A percentile compares a stretch with the other conserved stretches of the same genome.
phyloP scores from a whole-genome alignment of 164 flowering plant species.

The Protea cynaroides region DNA sequence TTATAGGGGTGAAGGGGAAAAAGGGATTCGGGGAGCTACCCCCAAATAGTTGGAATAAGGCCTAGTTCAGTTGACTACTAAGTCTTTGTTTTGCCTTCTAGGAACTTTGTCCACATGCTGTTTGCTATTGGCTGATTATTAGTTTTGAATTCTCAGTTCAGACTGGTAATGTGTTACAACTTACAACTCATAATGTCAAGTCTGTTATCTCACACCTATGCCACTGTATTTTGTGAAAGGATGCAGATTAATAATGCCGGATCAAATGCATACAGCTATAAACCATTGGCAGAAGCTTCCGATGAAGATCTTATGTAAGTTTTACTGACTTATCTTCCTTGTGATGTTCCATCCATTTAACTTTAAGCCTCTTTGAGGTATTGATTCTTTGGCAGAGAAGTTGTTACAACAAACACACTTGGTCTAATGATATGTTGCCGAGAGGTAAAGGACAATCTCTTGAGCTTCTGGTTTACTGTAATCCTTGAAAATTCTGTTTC shows the following conservation, averaged over 20 bases:
- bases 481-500: not conserved
- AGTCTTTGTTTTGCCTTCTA: too few relatives aligned
- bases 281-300: constrained; percentile 80
- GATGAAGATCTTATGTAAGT: constrained; percentile 93
- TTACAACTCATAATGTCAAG: not conserved
- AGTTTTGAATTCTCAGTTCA: not conserved
- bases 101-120: not conserved
- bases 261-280: constrained; percentile 93
- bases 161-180: not conserved
- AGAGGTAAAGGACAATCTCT: constrained; percentile 54
- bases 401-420: constrained; percentile 88
- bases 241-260: constrained; percentile 98
- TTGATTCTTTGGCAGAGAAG: constrained; percentile 56
- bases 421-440: constrained; percentile 97
- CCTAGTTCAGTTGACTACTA: too few relatives aligned
- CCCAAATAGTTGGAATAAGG: too few relatives aligned
- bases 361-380: constrained; percentile 2
- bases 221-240: constrained; percentile 33
- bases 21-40: too few relatives aligned
- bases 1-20: too few relatives aligned
- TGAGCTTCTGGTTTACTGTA: not conserved
- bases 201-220: constrained; percentile 11
- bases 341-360: not conserved
- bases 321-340: constrained; percentile 1
- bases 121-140: too few relatives aligned